Conservation (phyloP, 257 asterid genomes). For the Nicotiana knightiana region DNA sequence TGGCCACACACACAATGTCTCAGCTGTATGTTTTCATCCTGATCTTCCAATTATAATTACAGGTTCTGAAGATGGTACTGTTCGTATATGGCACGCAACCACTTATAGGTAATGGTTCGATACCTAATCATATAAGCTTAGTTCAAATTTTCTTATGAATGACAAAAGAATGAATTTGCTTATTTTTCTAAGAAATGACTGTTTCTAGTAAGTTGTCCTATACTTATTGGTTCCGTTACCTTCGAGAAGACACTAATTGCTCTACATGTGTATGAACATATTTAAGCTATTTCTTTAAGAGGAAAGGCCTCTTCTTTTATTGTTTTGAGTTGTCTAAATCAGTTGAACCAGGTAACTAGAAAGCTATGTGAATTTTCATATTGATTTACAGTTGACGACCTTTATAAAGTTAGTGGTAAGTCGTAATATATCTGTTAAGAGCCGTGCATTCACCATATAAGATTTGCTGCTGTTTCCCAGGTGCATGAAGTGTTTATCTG, state of each 20-base stretch:
- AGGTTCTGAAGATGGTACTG: constrained; percentile 99
- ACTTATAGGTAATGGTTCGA: constrained; percentile 62
- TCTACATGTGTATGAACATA: constrained; percentile 12
- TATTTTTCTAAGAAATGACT: neutral
- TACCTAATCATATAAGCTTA: neutral
- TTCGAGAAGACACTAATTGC: constrained; percentile 17
- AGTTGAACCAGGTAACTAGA: constrained; percentile 4
- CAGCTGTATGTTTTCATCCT: constrained; percentile 99
- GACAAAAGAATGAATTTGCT: neutral
- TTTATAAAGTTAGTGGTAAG: neutral
- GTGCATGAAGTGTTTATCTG: neutral
- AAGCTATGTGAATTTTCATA: neutral
- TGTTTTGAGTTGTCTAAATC: neutral
- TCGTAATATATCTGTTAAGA: neutral
- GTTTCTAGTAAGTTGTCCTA: neutral
- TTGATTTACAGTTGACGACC: neutral
- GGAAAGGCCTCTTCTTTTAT: constrained; percentile 12
- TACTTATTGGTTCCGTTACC: constrained; percentile 18
- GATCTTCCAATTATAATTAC: constrained; percentile 97
- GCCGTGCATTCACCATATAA: neutral
- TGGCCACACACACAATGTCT: constrained; percentile 97
- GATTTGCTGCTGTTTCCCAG: constrained; percentile 9
- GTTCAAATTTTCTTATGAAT: neutral
- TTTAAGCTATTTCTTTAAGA: neutral
- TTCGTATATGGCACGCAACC: constrained; percentile 98